Percentiles rank a stretch among this genome's conserved stretches.
phyloP scores from a whole-genome alignment of 2,329 filamentous ascomycete species.

The Pyrenochaeta sp. region DNA sequence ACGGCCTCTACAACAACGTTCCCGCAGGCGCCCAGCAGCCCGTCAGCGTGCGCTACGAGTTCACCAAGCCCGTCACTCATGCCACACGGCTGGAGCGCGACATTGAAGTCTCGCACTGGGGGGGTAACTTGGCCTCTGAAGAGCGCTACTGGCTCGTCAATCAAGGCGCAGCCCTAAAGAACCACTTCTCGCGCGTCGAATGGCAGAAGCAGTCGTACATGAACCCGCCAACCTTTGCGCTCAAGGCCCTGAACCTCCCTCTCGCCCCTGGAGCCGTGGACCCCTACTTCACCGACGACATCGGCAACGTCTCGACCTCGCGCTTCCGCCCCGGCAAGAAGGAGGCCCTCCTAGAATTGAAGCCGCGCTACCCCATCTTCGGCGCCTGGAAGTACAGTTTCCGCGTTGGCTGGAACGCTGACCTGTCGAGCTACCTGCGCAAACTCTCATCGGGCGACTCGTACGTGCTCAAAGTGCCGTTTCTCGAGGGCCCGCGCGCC shows the following conservation, averaged over 20 bases:
- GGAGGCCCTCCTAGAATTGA: conserved; percentile 85
- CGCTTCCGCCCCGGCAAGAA: conserved; percentile 79
- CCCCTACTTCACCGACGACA: conserved; percentile 93
- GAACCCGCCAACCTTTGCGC: conserved; percentile 76
- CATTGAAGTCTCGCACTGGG: conserved; percentile 96
- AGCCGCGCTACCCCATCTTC: conserved; percentile 94
- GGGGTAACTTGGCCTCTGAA: conserved; percentile 93
- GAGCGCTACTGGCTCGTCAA: conserved; percentile 91
- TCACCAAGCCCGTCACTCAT: conserved; percentile 88
- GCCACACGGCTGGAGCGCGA: conserved; percentile 83
- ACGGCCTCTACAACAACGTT: conserved; percentile 85
- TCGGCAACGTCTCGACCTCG: conserved; percentile 96
- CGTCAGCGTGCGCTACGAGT: conserved; percentile 87
- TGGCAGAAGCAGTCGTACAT: conserved; percentile 67
- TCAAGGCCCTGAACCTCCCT: conserved; percentile 83
- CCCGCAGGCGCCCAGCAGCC: conserved; percentile 78
- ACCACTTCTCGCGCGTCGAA: conserved; percentile 59
- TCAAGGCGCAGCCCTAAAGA: conserved; percentile 75
- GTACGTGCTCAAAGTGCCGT: conserved; percentile 89
- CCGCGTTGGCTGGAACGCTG: conserved; percentile 92
- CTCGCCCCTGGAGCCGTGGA: conserved; percentile 81
- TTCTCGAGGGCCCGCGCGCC: conserved; percentile 90
- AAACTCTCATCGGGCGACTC: conserved; percentile 67
- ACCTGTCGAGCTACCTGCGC: conserved; percentile 79
- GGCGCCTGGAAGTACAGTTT: conserved; percentile 99